Evolutionary conservation across 805 yeast species (phyloP), one percentile per base, ranked within the genome.

Genomic region (Yamadazyma phyllophila): DNA sequence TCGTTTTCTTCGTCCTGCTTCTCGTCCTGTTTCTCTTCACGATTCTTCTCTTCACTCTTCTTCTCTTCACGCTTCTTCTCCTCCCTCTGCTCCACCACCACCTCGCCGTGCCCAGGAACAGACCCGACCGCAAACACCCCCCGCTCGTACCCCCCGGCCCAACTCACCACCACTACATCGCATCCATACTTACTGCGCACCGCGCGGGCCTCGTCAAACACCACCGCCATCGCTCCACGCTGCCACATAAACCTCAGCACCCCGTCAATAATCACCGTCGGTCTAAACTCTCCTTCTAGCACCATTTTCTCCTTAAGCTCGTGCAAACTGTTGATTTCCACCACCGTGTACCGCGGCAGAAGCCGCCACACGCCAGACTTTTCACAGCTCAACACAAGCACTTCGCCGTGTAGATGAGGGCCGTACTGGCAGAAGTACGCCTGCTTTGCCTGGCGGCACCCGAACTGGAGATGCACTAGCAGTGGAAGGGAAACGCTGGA

Each of bases 131-230:
- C 41, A 14, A 12, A 20, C 11, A 33, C 11, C 14, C 74, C 74
- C 27, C 54, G 50, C 20, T 69, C 75, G 48, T 54, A 66, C 2
- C 50, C 46, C 12, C 36, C 43, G 37, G 64, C 66, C 61, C 62
- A 61, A 35, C 57, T 53, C 7, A 65, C 57, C 9, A 60, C 54
- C 2, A 65, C 37, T 8, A 63, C 53, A 26, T 63, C 61, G 46
- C 66, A 62, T 30, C 41, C 36, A 39, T 53, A 63, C 45, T 45
- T 56, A 2, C 14, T 41, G 34, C 7, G 31, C 11, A 29, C 4
- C 8, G 11, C 13, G 8, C 13, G 31, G 31, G 31, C 31, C 13
- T 7, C 13, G 11, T 29, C 31, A n/a, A 29, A 29, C 11, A 29
- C 31, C 31, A 4, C 13, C 13, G 31, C 31, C 31, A 29, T 11